Base-by-base conservation (phyloP, 75 land plant genomes). In the Sequoia sempervirens region DNA sequence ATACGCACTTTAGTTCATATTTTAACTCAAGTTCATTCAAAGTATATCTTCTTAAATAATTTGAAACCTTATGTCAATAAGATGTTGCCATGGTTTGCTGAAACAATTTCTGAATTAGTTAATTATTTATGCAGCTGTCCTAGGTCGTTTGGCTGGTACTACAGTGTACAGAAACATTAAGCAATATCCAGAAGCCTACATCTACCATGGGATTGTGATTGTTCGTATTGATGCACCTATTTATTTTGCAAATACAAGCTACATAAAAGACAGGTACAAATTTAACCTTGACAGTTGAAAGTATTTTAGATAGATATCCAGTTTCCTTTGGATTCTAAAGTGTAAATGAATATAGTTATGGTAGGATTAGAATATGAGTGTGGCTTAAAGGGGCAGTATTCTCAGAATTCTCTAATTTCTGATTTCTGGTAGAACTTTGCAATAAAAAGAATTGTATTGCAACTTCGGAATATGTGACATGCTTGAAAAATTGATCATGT, bases 111-210 rank as follows among this genome's bases (percentile, higher is more conserved):
- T 61, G 66, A 61, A 6, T 9, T 18, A 26, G 13, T 78, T 45
- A 43, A 78, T 86, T 83, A 17, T 36, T 85, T 36, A 82, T 91
- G 82, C 93, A 97, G 99, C 99, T 86, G 84, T 96, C 15, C 83
- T 97, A 84, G 99, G 99, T 23, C 96, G 98, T 52, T 91, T 97
- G 80, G 98, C 99, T 69, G 99, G 98, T 43, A 97, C 99, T 37
- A 97, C 99, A 52, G 93, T 97, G 9, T 97, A 97, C 69, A 87
- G 99, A 86, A 97, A 97, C 56, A 85, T 90, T 58, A 82, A 87
- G 47, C 99, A 97, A 84, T 97, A 97, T 84, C 96, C 99, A 76
- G 99, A 97, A 87, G 94, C 98, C 38, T 97, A 94, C 86, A 96
- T 91, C 38, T 97, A 97, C 85, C 89, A 94, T 87, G 99, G 99